These are phyloP conservation scores for Coniochaeta hoffmannii DNA, from an alignment of 2,329 filamentous ascomycete genomes.

Conservation along the genomic window DNA sequence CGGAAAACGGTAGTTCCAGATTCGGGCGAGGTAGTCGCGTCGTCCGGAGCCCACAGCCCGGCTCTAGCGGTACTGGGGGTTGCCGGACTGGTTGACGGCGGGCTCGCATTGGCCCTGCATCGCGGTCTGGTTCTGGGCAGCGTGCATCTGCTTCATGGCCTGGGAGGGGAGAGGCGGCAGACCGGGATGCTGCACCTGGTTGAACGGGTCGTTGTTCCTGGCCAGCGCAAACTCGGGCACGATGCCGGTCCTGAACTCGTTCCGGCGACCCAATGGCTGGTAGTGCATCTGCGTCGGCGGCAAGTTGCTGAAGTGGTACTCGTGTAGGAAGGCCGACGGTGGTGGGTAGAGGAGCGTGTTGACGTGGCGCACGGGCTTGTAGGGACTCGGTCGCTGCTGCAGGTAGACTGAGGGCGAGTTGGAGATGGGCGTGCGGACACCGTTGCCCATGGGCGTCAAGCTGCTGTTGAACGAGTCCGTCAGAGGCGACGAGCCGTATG, in stretches of 20 bases:
- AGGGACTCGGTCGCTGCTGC: slow-evolving; percentile 83
- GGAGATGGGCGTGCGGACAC: slow-evolving; percentile 56
- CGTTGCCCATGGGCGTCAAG: slow-evolving; percentile 10
- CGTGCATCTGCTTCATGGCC: slow-evolving; percentile 4
- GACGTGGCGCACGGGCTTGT: slow-evolving; percentile 82
- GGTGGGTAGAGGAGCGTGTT: slow-evolving; percentile 88
- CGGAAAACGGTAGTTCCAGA: no score
- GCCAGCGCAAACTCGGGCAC: slow-evolving; percentile 51
- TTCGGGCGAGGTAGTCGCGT: not conserved
- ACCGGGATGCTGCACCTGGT: slow-evolving; percentile 6
- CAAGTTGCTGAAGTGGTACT: slow-evolving; percentile 52
- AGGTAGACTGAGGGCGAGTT: slow-evolving; percentile 85
- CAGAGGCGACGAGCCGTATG: slow-evolving; percentile 62
- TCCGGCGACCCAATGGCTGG: slow-evolving; percentile 64
- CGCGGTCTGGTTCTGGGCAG: not conserved
- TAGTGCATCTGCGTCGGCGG: slow-evolving; percentile 74
- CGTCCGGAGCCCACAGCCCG: no score
- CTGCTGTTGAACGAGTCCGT: slow-evolving; percentile 50
- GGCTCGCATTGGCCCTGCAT: not conserved
- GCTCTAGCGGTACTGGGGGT: not conserved
- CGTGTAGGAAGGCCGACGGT: slow-evolving; percentile 69
- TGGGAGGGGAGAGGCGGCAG: slow-evolving; percentile 7
- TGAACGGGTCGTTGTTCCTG: slow-evolving; percentile 3
- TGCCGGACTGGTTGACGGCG: not conserved
- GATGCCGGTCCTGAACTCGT: slow-evolving; percentile 61